Base-by-base conservation (phyloP, 2,329 filamentous ascomycete genomes). In the Rutstroemia sydowiana region DNA sequence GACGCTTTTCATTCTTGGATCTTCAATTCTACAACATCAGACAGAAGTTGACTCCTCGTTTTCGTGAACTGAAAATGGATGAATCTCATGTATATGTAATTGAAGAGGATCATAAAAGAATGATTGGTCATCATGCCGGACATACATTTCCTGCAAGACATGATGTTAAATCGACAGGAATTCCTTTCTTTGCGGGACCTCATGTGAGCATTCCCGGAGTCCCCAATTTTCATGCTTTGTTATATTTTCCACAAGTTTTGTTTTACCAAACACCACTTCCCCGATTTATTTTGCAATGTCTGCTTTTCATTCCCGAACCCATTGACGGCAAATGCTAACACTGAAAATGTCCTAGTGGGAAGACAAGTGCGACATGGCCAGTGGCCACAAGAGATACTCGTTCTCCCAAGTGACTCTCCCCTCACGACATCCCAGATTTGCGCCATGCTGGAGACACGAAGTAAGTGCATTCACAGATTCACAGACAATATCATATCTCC, bases 101-200 rank as follows among this genome's bases (percentile, higher is more conserved):
- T 30, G 76, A 81, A 55, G 81, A 82, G 54, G 69, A 75, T 43
- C 76, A 79, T 61, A 68, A 70, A 28, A 77, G 74, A 68, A 67
- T 75, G 3, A 68, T 67, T 8, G 74, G 76, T 11, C 67, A 68
- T 23, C 74, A 79, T 46, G 70, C 65, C 54, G 69, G 62, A 42
- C 63, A 59, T 49, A 65, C 52, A 51, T 71, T 68, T 32, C 73
- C 68, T 55, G 71, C 67, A 41, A 68, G 70, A 54, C 78, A 73
- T 64, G 67, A 61, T 7, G 73, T 78, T 2, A 69, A 70, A 30
- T 71, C 70, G 31, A 79, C 74, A 0, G 77, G 75, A 2, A 74
- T 84, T 23, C 80, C 80, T 1, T 70, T 84, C 6, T 46, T 66
- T 0, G 71, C 71, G 10, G 80, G 79, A 0, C 79, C 80, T 0